Evolutionary conservation across 257 asterid species (phyloP).

Genomic region (Solanum habrochaites): DNA sequence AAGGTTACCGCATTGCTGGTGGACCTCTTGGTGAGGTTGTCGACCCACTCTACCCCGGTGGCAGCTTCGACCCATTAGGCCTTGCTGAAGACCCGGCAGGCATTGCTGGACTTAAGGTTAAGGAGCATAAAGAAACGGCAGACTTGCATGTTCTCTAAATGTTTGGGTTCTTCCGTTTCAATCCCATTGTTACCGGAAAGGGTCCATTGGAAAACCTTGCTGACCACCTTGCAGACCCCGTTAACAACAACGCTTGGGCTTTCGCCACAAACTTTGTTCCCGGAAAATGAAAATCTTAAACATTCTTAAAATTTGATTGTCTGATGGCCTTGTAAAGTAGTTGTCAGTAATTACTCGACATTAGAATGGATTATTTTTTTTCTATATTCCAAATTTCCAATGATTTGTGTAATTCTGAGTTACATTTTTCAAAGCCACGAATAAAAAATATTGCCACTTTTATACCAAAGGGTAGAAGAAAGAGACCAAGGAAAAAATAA

Average conservation of each 20-base stretch:
- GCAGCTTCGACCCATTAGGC: background rate
- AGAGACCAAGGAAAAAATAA: background rate
- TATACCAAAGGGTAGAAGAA: background rate
- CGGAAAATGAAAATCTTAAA: background rate
- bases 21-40: background rate
- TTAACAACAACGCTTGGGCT: background rate
- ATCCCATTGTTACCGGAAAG: slow-evolving; percentile 53
- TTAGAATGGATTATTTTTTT: background rate
- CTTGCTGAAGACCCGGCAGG: background rate
- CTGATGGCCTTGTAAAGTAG: background rate
- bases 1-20: background rate
- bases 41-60: background rate
- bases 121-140: background rate
- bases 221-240: slow-evolving; percentile 49
- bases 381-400: background rate
- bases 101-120: background rate
- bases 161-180: slow-evolving; percentile 49
- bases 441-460: background rate
- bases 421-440: background rate
- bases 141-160: background rate
- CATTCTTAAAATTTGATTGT: background rate
- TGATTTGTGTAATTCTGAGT: background rate
- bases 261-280: background rate
- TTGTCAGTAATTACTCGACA: background rate
- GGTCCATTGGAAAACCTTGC: slow-evolving; percentile 63